Percentiles rank a stretch among this genome's conserved stretches.
These are phyloP conservation scores for Dispira parvispora DNA, from an alignment of 192 early-diverging fungal species.

Conservation along the genomic window DNA sequence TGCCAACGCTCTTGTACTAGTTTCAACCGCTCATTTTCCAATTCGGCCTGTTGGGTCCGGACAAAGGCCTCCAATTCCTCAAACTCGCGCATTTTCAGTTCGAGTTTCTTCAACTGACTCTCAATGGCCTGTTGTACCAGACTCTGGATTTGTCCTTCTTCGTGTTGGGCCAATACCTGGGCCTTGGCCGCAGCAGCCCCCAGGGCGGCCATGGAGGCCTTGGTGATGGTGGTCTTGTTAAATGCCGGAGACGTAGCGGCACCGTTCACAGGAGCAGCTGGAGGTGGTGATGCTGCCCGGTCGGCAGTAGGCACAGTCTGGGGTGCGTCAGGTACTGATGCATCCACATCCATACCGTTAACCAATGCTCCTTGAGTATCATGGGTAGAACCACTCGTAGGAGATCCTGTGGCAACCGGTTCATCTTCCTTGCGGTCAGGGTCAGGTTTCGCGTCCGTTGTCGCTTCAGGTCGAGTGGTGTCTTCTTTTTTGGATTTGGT, in stretches of 20 bases:
- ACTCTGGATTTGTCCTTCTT: constrained; percentile 73
- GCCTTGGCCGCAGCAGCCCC: constrained; percentile 89
- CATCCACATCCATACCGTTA: constrained; percentile 12
- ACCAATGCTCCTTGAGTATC: neutral
- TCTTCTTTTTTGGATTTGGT: constrained; percentile 9
- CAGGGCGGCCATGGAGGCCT: constrained; percentile 70
- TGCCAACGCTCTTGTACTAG: constrained; percentile 27
- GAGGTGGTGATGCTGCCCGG: neutral
- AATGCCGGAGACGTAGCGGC: constrained; percentile 13
- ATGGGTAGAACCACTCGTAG: neutral
- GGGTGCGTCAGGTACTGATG: constrained; percentile 10
- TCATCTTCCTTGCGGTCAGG: neutral
- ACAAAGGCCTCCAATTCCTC: constrained; percentile 77
- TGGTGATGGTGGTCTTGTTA: constrained; percentile 32
- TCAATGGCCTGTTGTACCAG: constrained; percentile 70
- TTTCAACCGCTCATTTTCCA: constrained; percentile 36
- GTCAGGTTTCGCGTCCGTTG: neutral
- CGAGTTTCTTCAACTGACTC: constrained; percentile 74
- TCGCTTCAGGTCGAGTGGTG: neutral
- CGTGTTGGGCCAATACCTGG: constrained; percentile 54
- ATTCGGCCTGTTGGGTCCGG: constrained; percentile 70
- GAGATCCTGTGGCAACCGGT: neutral
- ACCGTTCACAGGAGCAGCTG: neutral
- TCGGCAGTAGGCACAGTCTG: constrained; percentile 12
- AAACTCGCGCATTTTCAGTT: constrained; percentile 87